phyloP scores from a whole-genome alignment of 2,329 filamentous ascomycete genomes.

The Cryphonectria nitschkei region DNA sequence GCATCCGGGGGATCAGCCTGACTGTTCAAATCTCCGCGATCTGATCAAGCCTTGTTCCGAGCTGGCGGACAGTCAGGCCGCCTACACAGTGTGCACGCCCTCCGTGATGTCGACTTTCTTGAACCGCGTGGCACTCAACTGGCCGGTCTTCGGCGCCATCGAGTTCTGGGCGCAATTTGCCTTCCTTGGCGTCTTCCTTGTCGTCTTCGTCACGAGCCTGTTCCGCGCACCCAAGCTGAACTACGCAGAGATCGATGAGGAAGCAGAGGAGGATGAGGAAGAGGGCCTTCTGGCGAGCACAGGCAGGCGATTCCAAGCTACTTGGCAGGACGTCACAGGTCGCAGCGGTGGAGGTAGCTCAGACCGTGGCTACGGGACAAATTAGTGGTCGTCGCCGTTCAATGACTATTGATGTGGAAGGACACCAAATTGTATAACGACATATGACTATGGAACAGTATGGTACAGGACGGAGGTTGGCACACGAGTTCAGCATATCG shows the following conservation, averaged over 20 bases:
- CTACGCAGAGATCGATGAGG: slow-evolving; percentile 79
- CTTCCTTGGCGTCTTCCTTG: slow-evolving; percentile 81
- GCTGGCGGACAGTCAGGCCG: slow-evolving; percentile 68
- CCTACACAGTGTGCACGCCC: slow-evolving; percentile 83
- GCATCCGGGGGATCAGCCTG: slow-evolving; percentile 67
- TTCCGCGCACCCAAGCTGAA: slow-evolving; percentile 81
- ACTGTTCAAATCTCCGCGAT: slow-evolving; percentile 73
- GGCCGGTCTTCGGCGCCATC: slow-evolving; percentile 91
- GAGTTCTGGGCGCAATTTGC: slow-evolving; percentile 96
- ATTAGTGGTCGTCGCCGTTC: slow-evolving; percentile 11
- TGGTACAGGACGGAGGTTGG: background rate
- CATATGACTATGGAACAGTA: slow-evolving; percentile 4
- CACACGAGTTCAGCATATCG: slow-evolving; percentile 9
- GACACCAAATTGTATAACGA: slow-evolving; percentile 3
- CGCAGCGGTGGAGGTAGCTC: slow-evolving; percentile 35
- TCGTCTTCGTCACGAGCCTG: slow-evolving; percentile 78
- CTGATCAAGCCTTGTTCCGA: slow-evolving; percentile 85
- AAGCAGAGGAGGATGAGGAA: slow-evolving; percentile 90
- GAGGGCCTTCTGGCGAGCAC: slow-evolving; percentile 88
- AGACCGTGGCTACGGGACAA: slow-evolving; percentile 21
- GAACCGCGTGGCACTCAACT: slow-evolving; percentile 90
- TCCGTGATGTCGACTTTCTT: slow-evolving; percentile 91
- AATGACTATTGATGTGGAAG: background rate
- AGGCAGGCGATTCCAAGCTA: slow-evolving; percentile 78
- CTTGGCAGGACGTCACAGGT: slow-evolving; percentile 86